phyloP scores from a whole-genome alignment of 495 filamentous ascomycete species.

The Daldinia vernicosa region DNA sequence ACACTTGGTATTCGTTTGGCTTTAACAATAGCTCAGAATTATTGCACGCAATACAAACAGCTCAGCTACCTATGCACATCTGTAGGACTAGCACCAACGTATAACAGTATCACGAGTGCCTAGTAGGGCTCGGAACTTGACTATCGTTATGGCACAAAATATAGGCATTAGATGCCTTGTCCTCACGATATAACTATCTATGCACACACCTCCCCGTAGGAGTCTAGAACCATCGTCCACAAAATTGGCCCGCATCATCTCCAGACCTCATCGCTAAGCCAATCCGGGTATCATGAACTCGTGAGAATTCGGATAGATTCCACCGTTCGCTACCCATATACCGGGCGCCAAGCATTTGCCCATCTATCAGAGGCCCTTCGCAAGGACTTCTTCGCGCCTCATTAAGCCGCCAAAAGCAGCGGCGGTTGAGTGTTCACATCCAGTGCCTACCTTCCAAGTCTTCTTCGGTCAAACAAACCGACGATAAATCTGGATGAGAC shows the following conservation, averaged over 20 bases:
- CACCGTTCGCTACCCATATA: constrained; percentile 12
- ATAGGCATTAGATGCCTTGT: not conserved
- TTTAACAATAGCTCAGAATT: not conserved
- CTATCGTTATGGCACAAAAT: constrained; percentile 1
- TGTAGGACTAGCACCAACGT: not conserved
- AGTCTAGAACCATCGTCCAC: constrained; percentile 15
- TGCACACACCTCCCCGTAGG: constrained; percentile 14
- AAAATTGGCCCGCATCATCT: constrained; percentile 20
- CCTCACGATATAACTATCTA: constrained; percentile 16
- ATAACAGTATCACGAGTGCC: not conserved
- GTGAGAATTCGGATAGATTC: constrained; percentile 29
- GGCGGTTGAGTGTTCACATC: constrained; percentile 1
- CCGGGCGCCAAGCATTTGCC: not conserved
- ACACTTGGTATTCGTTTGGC: not conserved
- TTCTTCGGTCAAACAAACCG: not conserved
- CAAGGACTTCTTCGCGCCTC: not conserved
- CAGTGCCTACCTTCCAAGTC: constrained; percentile 3
- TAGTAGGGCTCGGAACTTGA: not conserved
- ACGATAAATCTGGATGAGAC: not conserved
- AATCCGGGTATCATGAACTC: constrained; percentile 34
- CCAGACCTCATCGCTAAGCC: constrained; percentile 14
- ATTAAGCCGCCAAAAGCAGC: not conserved
- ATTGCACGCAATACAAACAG: constrained; percentile 14
- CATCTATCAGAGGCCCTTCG: not conserved
- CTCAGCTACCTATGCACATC: not conserved